Percentiles rank a stretch among this genome's conserved stretches.
Evolutionary conservation across 2,329 filamentous ascomycete species (phyloP).

Genomic region (Monosporascus sp.): DNA sequence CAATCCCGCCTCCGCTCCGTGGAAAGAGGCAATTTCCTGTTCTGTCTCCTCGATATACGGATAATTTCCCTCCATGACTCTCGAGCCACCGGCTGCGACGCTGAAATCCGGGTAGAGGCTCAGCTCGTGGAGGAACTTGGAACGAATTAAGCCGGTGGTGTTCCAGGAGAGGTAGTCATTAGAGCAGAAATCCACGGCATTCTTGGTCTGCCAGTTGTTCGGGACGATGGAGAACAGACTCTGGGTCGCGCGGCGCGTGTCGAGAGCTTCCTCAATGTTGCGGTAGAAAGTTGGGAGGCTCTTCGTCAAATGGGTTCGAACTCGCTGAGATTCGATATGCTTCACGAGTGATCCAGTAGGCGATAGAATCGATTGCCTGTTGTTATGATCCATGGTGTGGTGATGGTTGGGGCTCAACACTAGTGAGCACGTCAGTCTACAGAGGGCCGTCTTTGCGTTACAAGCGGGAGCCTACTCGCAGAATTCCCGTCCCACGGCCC

Average conservation of each 20-base stretch:
- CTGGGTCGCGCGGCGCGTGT: slow-evolving; percentile 13
- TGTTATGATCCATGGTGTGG: no score
- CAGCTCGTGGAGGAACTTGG: slow-evolving; percentile 38
- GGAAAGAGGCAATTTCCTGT: slow-evolving; percentile 57
- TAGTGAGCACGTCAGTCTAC: no score
- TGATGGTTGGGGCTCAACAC: no score
- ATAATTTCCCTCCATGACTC: slow-evolving; percentile 62
- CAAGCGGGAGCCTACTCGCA: no score
- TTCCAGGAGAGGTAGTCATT: slow-evolving; percentile 60
- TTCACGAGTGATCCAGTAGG: no score
- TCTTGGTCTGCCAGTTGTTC: neutral
- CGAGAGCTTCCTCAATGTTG: slow-evolving; percentile 27
- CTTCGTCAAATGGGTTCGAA: no score
- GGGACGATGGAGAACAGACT: neutral
- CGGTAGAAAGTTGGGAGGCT: slow-evolving; percentile 16
- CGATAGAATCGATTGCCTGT: no score
- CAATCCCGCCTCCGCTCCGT: slow-evolving; percentile 51
- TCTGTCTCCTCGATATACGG: slow-evolving; percentile 45
- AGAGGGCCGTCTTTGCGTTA: no score
- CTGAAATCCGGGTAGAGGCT: slow-evolving; percentile 28
- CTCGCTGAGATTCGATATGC: no score
- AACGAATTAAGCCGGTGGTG: slow-evolving; percentile 37
- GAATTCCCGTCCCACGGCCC: no score
- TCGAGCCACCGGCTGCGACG: slow-evolving; percentile 52
- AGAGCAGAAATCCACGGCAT: slow-evolving; percentile 51